phyloP scores from a whole-genome alignment of 2,329 filamentous ascomycete species.

The Tolypocladium tundrense region DNA sequence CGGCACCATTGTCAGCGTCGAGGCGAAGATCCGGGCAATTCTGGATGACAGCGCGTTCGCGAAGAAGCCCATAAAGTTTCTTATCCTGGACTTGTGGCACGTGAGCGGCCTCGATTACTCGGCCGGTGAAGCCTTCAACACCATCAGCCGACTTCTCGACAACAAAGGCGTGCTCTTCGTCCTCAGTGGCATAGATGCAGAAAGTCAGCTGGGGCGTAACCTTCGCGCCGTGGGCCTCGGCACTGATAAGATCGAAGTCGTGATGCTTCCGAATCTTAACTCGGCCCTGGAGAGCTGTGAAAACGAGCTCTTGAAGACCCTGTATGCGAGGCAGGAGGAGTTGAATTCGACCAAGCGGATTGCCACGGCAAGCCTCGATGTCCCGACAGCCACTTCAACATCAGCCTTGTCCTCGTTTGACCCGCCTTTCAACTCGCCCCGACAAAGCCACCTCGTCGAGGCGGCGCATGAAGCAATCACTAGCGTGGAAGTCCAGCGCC shows the following conservation, averaged over 20 bases:
- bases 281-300: slow-evolving; percentile 90
- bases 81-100: slow-evolving; percentile 80
- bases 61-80: slow-evolving; percentile 71
- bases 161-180: slow-evolving; percentile 71
- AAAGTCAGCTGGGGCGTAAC: slow-evolving; percentile 65
- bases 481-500: slow-evolving; percentile 48
- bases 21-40: slow-evolving; percentile 72
- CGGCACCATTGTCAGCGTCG: slow-evolving; percentile 91
- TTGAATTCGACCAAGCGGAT: slow-evolving; percentile 34
- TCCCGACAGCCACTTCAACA: slow-evolving; percentile 27
- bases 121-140: slow-evolving; percentile 87
- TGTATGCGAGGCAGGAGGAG: slow-evolving; percentile 61
- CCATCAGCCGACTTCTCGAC: slow-evolving; percentile 75
- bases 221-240: slow-evolving; percentile 77
- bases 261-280: slow-evolving; percentile 82
- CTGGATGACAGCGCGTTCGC: slow-evolving; percentile 75
- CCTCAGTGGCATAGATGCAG: slow-evolving; percentile 70
- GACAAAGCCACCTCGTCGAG: slow-evolving; percentile 64
- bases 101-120: slow-evolving; percentile 95
- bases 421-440: slow-evolving; percentile 62
- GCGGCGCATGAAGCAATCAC: slow-evolving; percentile 68
- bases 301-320: slow-evolving; percentile 78
- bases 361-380: slow-evolving; percentile 35
- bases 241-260: slow-evolving; percentile 61
- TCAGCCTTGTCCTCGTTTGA: slow-evolving; percentile 24